Evolutionary conservation across 1,139 yeast genomes (phyloP).

Genomic region (Spathaspora sp.): DNA sequence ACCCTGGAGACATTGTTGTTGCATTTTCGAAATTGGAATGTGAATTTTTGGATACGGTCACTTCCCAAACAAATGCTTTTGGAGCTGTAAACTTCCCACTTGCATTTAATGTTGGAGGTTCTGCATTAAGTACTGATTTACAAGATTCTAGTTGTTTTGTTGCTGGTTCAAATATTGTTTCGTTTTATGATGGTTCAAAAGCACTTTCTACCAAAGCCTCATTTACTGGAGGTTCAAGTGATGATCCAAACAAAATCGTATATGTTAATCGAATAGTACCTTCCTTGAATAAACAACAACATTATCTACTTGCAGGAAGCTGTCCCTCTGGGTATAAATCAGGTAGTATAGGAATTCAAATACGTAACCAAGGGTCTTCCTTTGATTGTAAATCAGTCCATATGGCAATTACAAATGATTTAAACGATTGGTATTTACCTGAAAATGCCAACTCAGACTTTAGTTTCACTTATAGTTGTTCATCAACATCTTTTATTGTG

Average conservation of each 20-base stretch:
- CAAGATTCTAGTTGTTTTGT: constrained; percentile 18
- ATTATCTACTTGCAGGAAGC: constrained; percentile 16
- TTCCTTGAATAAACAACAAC: constrained; percentile 13
- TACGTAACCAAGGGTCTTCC: constrained; percentile 1
- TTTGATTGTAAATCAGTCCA: constrained; percentile 22
- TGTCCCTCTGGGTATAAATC: constrained; percentile 22
- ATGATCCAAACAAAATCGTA: background rate
- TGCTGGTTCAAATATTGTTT: constrained; percentile 25
- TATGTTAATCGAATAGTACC: constrained; percentile 13
- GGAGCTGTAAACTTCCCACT: constrained; percentile 24
- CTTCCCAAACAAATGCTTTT: constrained; percentile 3
- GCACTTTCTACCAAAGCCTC: constrained; percentile 16
- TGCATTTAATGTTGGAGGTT: constrained; percentile 25
- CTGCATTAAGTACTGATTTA: constrained; percentile 18
- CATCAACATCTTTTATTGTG: constrained; percentile 12
- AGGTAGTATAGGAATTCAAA: constrained; percentile 21
- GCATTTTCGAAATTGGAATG: constrained; percentile 23
- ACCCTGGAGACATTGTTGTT: constrained; percentile 22
- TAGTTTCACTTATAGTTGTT: constrained; percentile 16
- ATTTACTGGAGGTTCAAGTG: constrained; percentile 12
- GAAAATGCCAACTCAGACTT: constrained; percentile 4
- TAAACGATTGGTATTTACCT: constrained; percentile 23
- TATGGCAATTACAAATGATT: constrained; percentile 17
- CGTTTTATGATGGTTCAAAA: constrained; percentile 27
- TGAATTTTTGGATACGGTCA: constrained; percentile 16